Evolutionary conservation across 306 rosid species (phyloP).

Genomic region (Cucurbita pepo): DNA sequence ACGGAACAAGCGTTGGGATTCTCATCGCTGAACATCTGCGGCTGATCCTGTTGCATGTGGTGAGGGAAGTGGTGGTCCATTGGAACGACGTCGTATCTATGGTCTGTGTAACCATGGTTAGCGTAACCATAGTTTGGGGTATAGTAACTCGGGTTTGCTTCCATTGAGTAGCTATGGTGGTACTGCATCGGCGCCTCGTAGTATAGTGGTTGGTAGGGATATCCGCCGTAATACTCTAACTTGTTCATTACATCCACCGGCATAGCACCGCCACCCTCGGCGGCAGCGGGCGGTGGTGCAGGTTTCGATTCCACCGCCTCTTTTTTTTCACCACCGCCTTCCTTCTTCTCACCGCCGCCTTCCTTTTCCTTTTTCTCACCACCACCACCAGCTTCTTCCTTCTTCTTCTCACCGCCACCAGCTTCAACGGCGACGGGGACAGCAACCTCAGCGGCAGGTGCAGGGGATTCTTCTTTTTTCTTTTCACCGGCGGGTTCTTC

Average conservation of each 20-base stretch:
- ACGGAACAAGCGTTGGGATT: slow-evolving; percentile 54
- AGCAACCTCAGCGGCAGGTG: background rate
- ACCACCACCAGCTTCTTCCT: slow-evolving; percentile 12
- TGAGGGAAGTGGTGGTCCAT: background rate
- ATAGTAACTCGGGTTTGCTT: slow-evolving; percentile 20
- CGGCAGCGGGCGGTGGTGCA: background rate
- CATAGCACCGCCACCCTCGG: background rate
- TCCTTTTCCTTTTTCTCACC: slow-evolving; percentile 4
- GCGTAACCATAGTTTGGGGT: background rate
- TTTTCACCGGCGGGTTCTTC: slow-evolving; percentile 20
- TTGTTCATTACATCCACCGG: slow-evolving; percentile 27
- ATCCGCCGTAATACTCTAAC: slow-evolving; percentile 36
- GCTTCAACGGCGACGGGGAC: background rate
- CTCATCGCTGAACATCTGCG: slow-evolving; percentile 45
- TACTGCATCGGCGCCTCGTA: slow-evolving; percentile 7
- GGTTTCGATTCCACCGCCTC: slow-evolving; percentile 22
- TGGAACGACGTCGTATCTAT: slow-evolving; percentile 11
- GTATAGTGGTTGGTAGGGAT: slow-evolving; percentile 3
- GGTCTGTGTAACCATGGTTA: slow-evolving; percentile 4
- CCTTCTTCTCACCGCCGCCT: slow-evolving; percentile 3
- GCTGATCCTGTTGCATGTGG: background rate
- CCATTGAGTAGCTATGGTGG: slow-evolving; percentile 11
- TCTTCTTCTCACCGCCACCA: slow-evolving; percentile 4
- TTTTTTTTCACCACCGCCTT: background rate
- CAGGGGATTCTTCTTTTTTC: background rate